phyloP scores from a whole-genome alignment of 129 eudicot species.

The Helianthus annuus region DNA sequence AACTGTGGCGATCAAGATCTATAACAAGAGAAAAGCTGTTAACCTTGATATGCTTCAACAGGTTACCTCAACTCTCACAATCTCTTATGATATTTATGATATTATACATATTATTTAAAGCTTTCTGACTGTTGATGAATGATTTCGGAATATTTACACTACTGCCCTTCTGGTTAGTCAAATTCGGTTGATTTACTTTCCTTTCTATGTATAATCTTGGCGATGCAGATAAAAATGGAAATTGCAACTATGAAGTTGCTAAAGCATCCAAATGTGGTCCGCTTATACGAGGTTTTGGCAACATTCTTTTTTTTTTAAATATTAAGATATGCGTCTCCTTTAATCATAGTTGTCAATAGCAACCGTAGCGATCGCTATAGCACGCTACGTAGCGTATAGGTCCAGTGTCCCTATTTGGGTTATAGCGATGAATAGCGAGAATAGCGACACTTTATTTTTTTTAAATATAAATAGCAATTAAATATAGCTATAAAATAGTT shows the following conservation, averaged over 20 bases:
- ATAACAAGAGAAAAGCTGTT: slow-evolving; percentile 43
- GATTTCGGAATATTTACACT: neutral
- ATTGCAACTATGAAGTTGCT: slow-evolving; percentile 93
- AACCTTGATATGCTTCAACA: slow-evolving; percentile 92
- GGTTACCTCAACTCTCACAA: slow-evolving; percentile 36
- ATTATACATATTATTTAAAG: neutral
- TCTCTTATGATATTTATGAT: too few relatives aligned
- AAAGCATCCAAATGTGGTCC: slow-evolving; percentile 88
- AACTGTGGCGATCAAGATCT: too few relatives aligned
- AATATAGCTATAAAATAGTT: too few relatives aligned
- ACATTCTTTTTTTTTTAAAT: neutral
- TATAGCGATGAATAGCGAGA: too few relatives aligned
- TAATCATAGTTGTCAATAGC: too few relatives aligned
- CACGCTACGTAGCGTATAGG: too few relatives aligned
- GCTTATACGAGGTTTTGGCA: slow-evolving; percentile 62
- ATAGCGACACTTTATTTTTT: too few relatives aligned
- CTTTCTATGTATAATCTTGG: slow-evolving; percentile 13
- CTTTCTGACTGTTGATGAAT: neutral
- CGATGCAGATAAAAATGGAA: slow-evolving; percentile 85
- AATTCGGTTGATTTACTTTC: slow-evolving; percentile 21
- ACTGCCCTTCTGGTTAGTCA: neutral
- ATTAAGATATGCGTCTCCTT: neutral
- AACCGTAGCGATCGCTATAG: too few relatives aligned
- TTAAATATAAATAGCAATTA: too few relatives aligned
- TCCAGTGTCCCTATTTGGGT: too few relatives aligned